A percentile compares a stretch with the other conserved stretches of the same genome.
These are phyloP conservation scores for Neocucurbitaria cava DNA, from an alignment of 2,329 filamentous ascomycete species.

Conservation along the genomic window DNA sequence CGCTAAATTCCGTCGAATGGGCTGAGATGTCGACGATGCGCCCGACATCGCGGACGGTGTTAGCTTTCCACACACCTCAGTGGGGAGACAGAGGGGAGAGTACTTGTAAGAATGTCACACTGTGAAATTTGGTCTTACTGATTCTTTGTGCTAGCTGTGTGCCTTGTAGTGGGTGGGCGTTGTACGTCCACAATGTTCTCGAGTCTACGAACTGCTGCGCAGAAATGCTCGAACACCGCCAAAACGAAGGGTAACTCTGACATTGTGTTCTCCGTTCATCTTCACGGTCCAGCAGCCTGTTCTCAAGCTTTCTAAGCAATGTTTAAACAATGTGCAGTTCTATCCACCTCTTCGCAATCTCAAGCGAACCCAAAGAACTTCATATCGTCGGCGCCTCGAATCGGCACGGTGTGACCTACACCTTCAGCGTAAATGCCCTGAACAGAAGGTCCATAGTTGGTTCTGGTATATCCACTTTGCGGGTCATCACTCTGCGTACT, in stretches of 20 bases:
- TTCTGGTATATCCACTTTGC: slow-evolving; percentile 41
- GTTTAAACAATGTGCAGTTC: neutral
- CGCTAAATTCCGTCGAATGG: neutral
- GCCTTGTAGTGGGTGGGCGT: neutral
- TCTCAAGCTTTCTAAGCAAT: neutral
- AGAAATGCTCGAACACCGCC: neutral
- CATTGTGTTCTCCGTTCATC: no score
- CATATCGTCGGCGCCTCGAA: slow-evolving; percentile 44
- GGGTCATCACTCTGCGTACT: slow-evolving; percentile 39
- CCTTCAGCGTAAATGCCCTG: slow-evolving; percentile 45
- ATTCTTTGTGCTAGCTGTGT: neutral
- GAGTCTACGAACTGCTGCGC: no score
- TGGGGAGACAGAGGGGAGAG: neutral
- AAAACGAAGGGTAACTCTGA: no score
- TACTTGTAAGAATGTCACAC: neutral
- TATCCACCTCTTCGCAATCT: neutral
- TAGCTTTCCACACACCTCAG: neutral
- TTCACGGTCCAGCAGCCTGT: neutral
- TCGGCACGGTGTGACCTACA: slow-evolving; percentile 46
- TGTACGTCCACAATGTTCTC: neutral
- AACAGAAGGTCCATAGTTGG: slow-evolving; percentile 36
- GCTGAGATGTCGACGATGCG: neutral
- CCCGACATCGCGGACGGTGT: neutral
- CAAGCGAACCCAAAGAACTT: slow-evolving; percentile 42
- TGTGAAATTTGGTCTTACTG: neutral